These are phyloP conservation scores for Colletotrichum sp. DNA, from an alignment of 2,329 filamentous ascomycete species.

Conservation along the genomic window DNA sequence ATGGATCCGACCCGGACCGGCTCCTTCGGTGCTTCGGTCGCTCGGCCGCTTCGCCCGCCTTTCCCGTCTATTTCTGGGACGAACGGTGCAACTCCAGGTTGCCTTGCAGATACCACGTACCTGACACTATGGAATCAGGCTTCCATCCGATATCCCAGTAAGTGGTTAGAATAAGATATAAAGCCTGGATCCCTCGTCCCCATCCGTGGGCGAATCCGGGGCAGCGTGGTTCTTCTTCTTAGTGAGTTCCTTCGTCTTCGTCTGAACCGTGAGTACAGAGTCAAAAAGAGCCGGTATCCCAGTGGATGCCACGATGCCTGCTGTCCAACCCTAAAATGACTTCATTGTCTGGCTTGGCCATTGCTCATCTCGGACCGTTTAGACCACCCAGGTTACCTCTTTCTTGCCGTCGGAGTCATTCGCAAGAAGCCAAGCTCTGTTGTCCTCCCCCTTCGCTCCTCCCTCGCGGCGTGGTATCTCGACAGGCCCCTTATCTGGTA, in stretches of 20 bases:
- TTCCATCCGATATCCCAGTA: accelerated
- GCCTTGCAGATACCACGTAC: not conserved
- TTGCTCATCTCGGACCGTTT: not conserved
- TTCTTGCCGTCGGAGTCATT: not conserved
- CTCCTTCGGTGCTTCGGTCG: not conserved
- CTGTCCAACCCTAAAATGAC: not conserved
- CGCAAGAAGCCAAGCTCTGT: not conserved
- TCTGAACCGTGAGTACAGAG: not conserved
- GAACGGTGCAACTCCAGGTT: not conserved
- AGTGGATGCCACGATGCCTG: not conserved
- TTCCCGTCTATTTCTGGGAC: not conserved
- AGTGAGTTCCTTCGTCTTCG: not conserved
- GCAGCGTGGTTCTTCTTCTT: no score
- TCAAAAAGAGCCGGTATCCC: not conserved
- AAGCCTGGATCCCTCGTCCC: not conserved
- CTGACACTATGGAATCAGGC: not conserved
- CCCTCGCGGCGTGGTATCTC: not conserved
- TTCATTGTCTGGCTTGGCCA: not conserved
- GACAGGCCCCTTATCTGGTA: not conserved
- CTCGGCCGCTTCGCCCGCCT: not conserved
- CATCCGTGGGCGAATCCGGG: not conserved
- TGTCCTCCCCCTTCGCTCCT: not conserved
- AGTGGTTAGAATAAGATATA: not conserved
- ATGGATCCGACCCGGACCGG: not conserved
- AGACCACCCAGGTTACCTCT: no score